A percentile compares a stretch with the other conserved stretches of the same genome.
Evolutionary conservation across 1,284 basidiomycete genomes (phyloP).

Genomic region (Sporisorium iseilematis-ciliati): DNA sequence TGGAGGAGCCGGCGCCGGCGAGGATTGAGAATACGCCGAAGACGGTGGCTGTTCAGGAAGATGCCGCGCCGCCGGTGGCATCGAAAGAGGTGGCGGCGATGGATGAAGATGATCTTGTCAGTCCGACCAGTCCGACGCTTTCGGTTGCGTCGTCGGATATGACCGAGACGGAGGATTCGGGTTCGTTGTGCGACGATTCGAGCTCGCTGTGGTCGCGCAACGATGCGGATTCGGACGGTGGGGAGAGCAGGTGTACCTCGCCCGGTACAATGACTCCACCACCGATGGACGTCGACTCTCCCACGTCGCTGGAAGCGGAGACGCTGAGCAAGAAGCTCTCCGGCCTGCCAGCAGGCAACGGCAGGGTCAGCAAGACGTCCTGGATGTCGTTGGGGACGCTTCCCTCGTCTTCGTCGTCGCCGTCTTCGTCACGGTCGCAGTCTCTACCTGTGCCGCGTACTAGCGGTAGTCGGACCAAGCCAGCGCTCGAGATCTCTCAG

Average conservation of each 20-base stretch:
- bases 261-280: slow-evolving; percentile 40
- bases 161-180: slow-evolving; percentile 28
- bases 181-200: slow-evolving; percentile 37
- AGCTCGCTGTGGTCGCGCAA: slow-evolving; percentile 43
- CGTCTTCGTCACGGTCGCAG: slow-evolving; percentile 23
- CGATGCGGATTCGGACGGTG: slow-evolving; percentile 16
- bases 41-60: neutral
- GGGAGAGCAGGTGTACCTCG: slow-evolving; percentile 38
- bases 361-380: slow-evolving; percentile 7
- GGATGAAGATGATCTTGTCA: slow-evolving; percentile 16
- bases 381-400: slow-evolving; percentile 33
- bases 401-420: slow-evolving; percentile 19
- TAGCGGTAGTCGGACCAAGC: neutral
- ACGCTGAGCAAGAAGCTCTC: slow-evolving; percentile 36
- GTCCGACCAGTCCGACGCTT: slow-evolving; percentile 31
- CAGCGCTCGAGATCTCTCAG: slow-evolving; percentile 9
- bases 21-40: slow-evolving; percentile 15
- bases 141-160: slow-evolving; percentile 16
- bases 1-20: slow-evolving; percentile 43
- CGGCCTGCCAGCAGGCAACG: neutral
- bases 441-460: slow-evolving; percentile 20
- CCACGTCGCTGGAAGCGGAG: slow-evolving; percentile 12
- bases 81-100: neutral
- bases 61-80: neutral
- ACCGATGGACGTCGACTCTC: slow-evolving; percentile 14